phyloP scores from a whole-genome alignment of 257 asterid genomes.

The Gentiana macrophylla region DNA sequence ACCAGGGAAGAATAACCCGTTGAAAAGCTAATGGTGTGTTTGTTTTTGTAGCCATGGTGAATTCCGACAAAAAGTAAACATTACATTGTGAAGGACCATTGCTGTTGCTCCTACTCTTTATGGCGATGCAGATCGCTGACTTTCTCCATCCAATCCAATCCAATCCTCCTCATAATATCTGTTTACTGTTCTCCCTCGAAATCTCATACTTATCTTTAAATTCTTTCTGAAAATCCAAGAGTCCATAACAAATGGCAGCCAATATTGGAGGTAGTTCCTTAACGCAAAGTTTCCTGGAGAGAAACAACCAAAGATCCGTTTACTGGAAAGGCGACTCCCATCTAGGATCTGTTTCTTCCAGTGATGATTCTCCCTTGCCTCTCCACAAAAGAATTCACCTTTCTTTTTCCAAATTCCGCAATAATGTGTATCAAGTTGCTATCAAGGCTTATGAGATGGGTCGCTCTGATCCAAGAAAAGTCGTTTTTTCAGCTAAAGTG shows the following conservation, averaged over 20 bases:
- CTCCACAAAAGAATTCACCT: constrained; percentile 1
- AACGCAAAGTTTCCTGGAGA: constrained; percentile 53
- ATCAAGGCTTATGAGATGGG: constrained; percentile 30
- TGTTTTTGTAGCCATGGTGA: too few species aligned
- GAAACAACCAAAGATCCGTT: constrained; percentile 42
- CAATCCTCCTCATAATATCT: neutral
- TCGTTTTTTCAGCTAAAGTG: constrained; percentile 36
- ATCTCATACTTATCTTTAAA: neutral
- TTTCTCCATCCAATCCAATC: neutral
- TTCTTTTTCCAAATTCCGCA: constrained; percentile 5
- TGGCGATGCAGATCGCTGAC: neutral
- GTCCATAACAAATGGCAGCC: constrained; percentile 32
- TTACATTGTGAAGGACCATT: too few species aligned
- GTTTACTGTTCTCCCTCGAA: neutral
- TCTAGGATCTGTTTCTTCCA: constrained; percentile 15
- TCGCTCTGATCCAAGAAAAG: constrained; percentile 36
- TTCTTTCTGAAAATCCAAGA: neutral
- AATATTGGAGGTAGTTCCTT: constrained; percentile 32
- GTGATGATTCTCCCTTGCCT: too few species aligned
- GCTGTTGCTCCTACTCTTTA: too few species aligned
- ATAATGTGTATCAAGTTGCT: constrained; percentile 2
- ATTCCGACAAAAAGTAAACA: too few species aligned
- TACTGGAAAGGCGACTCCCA: constrained; percentile 39
- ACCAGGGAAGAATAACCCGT: too few species aligned
- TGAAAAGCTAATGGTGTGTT: too few species aligned